A percentile compares a stretch with the other conserved stretches of the same genome.
Conservation (phyloP, 176 grass and related monocot species). For the Zea mays region DNA sequence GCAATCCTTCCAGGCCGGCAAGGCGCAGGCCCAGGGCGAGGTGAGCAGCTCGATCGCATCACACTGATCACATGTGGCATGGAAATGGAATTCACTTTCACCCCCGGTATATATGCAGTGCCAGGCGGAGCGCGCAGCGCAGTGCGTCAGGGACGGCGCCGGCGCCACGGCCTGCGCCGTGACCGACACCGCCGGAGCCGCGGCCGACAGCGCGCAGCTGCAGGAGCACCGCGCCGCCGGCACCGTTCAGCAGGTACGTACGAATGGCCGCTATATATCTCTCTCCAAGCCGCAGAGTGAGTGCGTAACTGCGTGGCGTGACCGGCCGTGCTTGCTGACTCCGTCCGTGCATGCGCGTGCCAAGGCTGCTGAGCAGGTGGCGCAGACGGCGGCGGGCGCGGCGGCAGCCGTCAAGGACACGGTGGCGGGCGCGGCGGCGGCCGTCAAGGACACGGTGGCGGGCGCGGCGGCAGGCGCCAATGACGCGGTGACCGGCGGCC, state of each 20-base stretch:
- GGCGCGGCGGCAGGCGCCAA: slow-evolving; percentile 3
- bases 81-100: too few relatives aligned
- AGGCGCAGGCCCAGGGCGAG: slow-evolving; percentile 32
- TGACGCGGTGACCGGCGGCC: slow-evolving; percentile 12
- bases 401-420: slow-evolving; percentile 13
- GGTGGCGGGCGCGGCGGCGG: not conserved
- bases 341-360: too few relatives aligned
- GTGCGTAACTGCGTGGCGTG: too few relatives aligned
- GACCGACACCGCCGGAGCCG: not conserved
- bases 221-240: slow-evolving; percentile 40
- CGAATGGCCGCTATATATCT: not conserved
- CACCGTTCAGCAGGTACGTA: slow-evolving; percentile 29
- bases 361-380: not conserved
- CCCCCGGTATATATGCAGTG: not conserved
- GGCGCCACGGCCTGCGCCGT: too few relatives aligned
- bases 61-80: not conserved
- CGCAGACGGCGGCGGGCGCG: not conserved
- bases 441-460: slow-evolving; percentile 15
- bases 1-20: slow-evolving; percentile 43
- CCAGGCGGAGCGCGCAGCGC: slow-evolving; percentile 9
- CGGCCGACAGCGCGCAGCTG: slow-evolving; percentile 27
- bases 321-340: too few relatives aligned
- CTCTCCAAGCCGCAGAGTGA: too few relatives aligned
- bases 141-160: not conserved
- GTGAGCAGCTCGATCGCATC: not conserved